Conservation (phyloP, 2,329 filamentous ascomycete species). For the Cercospora beticola region DNA sequence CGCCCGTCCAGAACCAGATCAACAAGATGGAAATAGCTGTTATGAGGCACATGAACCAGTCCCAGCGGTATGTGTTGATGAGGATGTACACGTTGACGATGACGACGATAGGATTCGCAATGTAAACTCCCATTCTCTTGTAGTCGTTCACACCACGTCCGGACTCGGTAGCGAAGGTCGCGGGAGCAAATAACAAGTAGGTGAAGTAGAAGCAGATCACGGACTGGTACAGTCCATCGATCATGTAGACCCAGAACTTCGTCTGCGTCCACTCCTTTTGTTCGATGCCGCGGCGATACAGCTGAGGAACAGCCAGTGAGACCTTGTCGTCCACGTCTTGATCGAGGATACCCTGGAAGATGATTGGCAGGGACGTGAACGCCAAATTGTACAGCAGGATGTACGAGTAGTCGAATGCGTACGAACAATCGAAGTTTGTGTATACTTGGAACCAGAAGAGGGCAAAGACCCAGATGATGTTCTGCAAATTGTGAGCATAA, state of each 20-base stretch:
- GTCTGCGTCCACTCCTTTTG: slow-evolving; percentile 91
- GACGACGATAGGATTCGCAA: slow-evolving; percentile 79
- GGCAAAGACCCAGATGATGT: slow-evolving; percentile 94
- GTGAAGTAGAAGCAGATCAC: slow-evolving; percentile 91
- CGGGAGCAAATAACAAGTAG: slow-evolving; percentile 72
- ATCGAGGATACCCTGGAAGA: slow-evolving; percentile 93
- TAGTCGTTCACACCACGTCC: slow-evolving; percentile 78
- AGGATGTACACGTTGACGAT: slow-evolving; percentile 93
- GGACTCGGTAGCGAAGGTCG: slow-evolving; percentile 66
- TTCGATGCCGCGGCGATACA: slow-evolving; percentile 94
- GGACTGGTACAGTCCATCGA: slow-evolving; percentile 92
- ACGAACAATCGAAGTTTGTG: slow-evolving; percentile 93
- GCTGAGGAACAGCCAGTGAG: slow-evolving; percentile 88
- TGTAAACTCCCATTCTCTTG: slow-evolving; percentile 79
- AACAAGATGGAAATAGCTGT: slow-evolving; percentile 79
- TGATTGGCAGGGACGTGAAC: slow-evolving; percentile 92
- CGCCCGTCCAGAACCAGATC: slow-evolving; percentile 93
- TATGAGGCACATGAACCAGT: slow-evolving; percentile 89
- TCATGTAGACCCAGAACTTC: slow-evolving; percentile 98
- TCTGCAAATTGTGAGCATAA: slow-evolving; percentile 52
- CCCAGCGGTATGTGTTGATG: slow-evolving; percentile 96
- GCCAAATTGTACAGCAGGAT: slow-evolving; percentile 95
- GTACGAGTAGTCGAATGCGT: slow-evolving; percentile 96
- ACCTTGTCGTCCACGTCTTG: slow-evolving; percentile 95
- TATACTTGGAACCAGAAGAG: slow-evolving; percentile 98